These are phyloP conservation scores for Pythium phragmitis DNA, from an alignment of 352 stramenopile species.

Conservation along the genomic window DNA sequence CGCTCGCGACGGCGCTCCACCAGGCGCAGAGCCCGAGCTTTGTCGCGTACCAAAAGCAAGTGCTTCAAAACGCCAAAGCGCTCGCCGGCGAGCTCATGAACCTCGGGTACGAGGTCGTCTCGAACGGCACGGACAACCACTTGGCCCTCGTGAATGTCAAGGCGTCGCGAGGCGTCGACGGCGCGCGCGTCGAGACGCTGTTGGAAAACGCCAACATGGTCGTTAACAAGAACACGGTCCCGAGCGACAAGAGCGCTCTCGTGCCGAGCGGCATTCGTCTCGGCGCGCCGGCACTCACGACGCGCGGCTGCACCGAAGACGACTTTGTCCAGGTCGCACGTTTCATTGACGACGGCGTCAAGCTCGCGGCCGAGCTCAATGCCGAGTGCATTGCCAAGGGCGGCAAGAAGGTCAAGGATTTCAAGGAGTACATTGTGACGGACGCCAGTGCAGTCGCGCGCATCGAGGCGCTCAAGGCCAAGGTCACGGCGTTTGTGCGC, in stretches of 20 bases:
- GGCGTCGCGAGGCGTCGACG: constrained; percentile 91
- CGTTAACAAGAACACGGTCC: constrained; percentile 99
- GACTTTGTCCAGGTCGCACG: constrained; percentile 94
- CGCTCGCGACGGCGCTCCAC: constrained; percentile 96
- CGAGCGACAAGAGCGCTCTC: constrained; percentile 96
- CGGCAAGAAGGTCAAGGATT: constrained; percentile 40
- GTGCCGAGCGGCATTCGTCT: constrained; percentile 97
- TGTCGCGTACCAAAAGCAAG: constrained; percentile 97
- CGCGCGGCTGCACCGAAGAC: constrained; percentile 93
- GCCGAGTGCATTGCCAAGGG: constrained; percentile 74
- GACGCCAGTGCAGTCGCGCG: constrained; percentile 37
- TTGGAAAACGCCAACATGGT: constrained; percentile 97
- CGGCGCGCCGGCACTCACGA: constrained; percentile 94
- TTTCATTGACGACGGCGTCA: constrained; percentile 95
- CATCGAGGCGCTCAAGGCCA: constrained; percentile 65
- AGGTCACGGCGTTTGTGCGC: constrained; percentile 93
- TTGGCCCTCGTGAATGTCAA: constrained; percentile 97
- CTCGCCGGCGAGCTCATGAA: constrained; percentile 88
- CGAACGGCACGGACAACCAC: constrained; percentile 99
- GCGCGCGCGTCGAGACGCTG: constrained; percentile 95
- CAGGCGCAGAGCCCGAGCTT: constrained; percentile 95
- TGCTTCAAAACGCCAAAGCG: constrained; percentile 89
- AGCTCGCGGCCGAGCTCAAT: constrained; percentile 81
- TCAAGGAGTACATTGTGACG: constrained; percentile 31
- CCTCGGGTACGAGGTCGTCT: constrained; percentile 95